These are phyloP conservation scores for Colletotrichum sp. DNA, from an alignment of 2,329 filamentous ascomycete species.

Conservation along the genomic window DNA sequence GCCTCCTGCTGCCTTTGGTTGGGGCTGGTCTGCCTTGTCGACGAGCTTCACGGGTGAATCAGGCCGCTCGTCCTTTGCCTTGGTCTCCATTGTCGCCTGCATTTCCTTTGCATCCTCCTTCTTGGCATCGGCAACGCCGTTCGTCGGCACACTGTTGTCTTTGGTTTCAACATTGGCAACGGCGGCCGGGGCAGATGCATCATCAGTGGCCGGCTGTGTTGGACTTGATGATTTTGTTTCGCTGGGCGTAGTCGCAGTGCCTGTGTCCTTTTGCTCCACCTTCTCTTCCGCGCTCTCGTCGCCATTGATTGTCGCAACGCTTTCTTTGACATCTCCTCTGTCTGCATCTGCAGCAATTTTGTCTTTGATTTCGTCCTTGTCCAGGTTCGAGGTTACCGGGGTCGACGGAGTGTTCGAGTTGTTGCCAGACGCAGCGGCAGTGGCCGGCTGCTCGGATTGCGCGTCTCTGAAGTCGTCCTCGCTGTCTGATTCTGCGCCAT, in stretches of 20 bases:
- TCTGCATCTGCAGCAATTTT: neutral
- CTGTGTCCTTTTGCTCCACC: neutral
- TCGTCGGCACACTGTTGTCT: neutral
- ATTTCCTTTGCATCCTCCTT: neutral
- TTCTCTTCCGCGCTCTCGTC: neutral
- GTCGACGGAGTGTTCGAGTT: slow-evolving; percentile 13
- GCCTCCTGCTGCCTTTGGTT: slow-evolving; percentile 4
- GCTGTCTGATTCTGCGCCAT: slow-evolving; percentile 26
- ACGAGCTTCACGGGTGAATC: slow-evolving; percentile 3
- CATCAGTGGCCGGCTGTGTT: neutral
- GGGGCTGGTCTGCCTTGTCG: slow-evolving; percentile 18
- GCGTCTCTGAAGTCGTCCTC: slow-evolving; percentile 33
- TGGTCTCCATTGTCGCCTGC: neutral
- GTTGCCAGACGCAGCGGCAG: slow-evolving; percentile 1
- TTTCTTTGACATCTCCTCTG: neutral
- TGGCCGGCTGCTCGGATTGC: slow-evolving; percentile 20
- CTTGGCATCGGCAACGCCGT: neutral
- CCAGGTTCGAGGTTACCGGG: slow-evolving; percentile 4
- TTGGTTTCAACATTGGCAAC: neutral
- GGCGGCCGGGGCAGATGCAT: neutral
- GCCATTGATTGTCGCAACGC: neutral
- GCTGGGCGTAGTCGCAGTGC: neutral
- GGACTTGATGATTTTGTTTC: neutral
- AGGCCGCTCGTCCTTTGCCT: neutral
- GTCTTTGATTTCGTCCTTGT: slow-evolving; percentile 1